These are phyloP conservation scores for Aspergillus carbonarius DNA, from an alignment of 2,329 filamentous ascomycete species.

Conservation along the genomic window DNA sequence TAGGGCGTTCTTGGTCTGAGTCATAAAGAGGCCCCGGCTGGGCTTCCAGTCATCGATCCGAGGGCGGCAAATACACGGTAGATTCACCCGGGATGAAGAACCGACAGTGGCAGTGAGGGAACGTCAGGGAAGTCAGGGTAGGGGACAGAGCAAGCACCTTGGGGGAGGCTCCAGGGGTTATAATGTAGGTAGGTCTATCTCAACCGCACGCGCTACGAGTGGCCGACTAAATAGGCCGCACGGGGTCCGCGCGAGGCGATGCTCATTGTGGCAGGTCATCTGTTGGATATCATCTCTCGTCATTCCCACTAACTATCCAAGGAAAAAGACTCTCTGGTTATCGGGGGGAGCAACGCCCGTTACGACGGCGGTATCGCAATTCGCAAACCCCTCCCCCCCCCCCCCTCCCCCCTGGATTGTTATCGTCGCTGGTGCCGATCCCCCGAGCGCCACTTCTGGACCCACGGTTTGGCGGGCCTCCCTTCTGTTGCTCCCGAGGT, in stretches of 20 bases:
- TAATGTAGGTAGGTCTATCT: neutral
- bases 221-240: conserved; percentile 9
- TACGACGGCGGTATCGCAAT: neutral
- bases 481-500: neutral
- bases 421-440: conserved; percentile 5
- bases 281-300: conserved; percentile 7
- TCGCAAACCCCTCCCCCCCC: neutral
- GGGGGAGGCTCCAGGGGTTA: conserved; percentile 1
- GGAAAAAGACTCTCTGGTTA: neutral
- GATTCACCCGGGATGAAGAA: neutral
- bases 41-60: conserved; percentile 10
- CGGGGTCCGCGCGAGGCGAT: conserved; percentile 13
- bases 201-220: neutral
- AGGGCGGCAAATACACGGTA: neutral
- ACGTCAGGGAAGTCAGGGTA: neutral
- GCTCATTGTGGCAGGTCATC: conserved; percentile 13
- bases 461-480: conserved; percentile 2
- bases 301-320: neutral
- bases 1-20: conserved; percentile 12
- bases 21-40: conserved; percentile 5
- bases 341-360: neutral
- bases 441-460: conserved; percentile 5
- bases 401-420: conserved; percentile 1
- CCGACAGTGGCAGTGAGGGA: neutral
- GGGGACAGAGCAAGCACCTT: neutral